Evolutionary conservation across 805 yeast species (phyloP).

Genomic region (Priceomyces haplophilus): DNA sequence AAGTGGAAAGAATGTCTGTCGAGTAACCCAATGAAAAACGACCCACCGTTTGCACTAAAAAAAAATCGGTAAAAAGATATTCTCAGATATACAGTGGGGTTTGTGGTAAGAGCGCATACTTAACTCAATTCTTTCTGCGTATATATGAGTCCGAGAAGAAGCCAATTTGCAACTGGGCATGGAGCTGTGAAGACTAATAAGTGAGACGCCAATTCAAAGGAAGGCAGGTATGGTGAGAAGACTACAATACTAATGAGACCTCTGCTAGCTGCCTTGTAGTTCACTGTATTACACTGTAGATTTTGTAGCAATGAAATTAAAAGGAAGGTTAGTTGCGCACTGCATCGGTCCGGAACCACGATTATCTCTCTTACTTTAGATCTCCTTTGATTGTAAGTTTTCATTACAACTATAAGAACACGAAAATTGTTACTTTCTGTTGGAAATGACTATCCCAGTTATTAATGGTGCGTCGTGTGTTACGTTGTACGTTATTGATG

Average conservation of each 20-base stretch:
- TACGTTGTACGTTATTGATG: slow-evolving; percentile 51
- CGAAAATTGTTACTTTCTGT: background rate
- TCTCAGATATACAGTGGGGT: slow-evolving; percentile 4
- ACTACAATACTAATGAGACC: too few species aligned
- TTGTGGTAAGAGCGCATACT: background rate
- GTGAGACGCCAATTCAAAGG: too few species aligned
- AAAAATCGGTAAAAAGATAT: slow-evolving; percentile 3
- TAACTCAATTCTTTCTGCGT: background rate
- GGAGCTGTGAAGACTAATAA: too few species aligned
- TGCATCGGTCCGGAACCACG: slow-evolving; percentile 3
- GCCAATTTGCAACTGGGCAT: too few species aligned
- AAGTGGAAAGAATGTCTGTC: background rate
- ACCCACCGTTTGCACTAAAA: slow-evolving; percentile 3
- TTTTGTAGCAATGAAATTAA: too few species aligned
- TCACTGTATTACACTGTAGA: too few species aligned
- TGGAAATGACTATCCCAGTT: slow-evolving; percentile 31
- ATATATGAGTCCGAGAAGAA: background rate
- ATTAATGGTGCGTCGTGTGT: slow-evolving; percentile 58
- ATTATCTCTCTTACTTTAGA: too few species aligned
- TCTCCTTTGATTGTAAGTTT: too few species aligned
- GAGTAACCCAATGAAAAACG: slow-evolving; percentile 1
- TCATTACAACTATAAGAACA: too few species aligned
- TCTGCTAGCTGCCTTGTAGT: too few species aligned
- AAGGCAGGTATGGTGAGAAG: too few species aligned
- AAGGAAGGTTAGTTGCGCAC: slow-evolving; percentile 1